These are phyloP conservation scores for Benincasa hispida DNA, from an alignment of 306 rosid genomes.

Conservation along the genomic window DNA sequence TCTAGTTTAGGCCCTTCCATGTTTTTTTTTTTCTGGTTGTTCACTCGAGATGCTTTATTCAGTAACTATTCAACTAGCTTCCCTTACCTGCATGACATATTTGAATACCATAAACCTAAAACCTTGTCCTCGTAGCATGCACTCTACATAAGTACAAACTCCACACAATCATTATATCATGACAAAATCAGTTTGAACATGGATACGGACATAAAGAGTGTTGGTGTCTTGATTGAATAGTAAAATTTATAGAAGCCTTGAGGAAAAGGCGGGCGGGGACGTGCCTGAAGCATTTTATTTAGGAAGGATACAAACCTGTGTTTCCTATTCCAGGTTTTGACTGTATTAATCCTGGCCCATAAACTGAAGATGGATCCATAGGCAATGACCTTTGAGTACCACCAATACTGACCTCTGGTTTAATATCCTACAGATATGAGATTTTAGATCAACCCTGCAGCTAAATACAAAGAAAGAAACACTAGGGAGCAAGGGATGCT, in stretches of 20 bases:
- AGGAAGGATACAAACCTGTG: constrained; percentile 36
- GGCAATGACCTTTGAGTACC: constrained; percentile 69
- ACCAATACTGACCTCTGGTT: constrained; percentile 61
- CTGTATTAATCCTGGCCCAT: constrained; percentile 73
- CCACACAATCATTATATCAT: background rate
- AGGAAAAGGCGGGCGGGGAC: background rate
- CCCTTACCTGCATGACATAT: background rate
- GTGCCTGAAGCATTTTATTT: background rate
- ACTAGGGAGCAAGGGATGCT: constrained; percentile 5
- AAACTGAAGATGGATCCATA: constrained; percentile 70
- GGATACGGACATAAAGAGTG: background rate
- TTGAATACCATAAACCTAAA: background rate
- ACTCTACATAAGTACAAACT: background rate
- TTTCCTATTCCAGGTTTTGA: constrained; percentile 71
- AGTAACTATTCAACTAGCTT: background rate
- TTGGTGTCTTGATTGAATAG: background rate
- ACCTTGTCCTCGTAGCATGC: too few relatives aligned
- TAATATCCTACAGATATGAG: constrained; percentile 38
- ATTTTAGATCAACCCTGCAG: constrained; percentile 2
- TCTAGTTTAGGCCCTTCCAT: background rate
- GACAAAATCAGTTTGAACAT: background rate
- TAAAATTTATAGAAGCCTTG: background rate
- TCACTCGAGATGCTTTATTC: background rate
- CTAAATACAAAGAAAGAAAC: constrained; percentile 4
- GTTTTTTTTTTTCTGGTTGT: background rate